Conservation (phyloP, 2,329 filamentous ascomycete species). For the Thermoascus crustaceus region DNA sequence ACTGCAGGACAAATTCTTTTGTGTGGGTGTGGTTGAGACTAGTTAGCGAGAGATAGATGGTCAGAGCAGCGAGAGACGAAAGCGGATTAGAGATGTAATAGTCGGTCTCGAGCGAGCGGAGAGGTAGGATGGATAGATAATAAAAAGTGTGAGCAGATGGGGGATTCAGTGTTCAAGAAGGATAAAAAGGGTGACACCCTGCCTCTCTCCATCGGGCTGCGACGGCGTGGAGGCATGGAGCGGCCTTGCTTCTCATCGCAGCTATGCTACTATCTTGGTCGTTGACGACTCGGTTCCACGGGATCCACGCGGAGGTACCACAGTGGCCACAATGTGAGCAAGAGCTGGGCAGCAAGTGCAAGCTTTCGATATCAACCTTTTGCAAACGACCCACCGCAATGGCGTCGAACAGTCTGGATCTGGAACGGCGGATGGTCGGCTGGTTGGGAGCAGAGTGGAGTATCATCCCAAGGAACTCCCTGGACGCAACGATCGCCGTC, state of each 20-base stretch:
- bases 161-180: not conserved
- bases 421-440: constrained; percentile 7
- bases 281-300: constrained; percentile 17
- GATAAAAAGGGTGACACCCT: constrained; percentile 1
- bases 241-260: constrained; percentile 2
- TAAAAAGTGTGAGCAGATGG: too few species aligned
- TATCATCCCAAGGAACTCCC: not conserved
- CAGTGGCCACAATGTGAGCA: constrained; percentile 10
- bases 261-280: constrained; percentile 10
- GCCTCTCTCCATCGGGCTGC: constrained; percentile 1
- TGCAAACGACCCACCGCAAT: not conserved
- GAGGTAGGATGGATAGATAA: too few species aligned
- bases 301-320: constrained; percentile 17
- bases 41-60: too few species aligned
- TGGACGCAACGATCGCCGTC: too few species aligned
- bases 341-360: not conserved
- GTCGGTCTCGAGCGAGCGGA: too few species aligned
- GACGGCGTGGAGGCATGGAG: constrained; percentile 7
- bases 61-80: too few species aligned
- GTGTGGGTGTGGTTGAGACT: too few species aligned
- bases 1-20: too few species aligned
- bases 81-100: too few species aligned
- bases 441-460: constrained; percentile 2
- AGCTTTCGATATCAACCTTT: not conserved
- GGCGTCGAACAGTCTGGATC: constrained; percentile 7